These are phyloP conservation scores for Liriodendron chinense DNA, from an alignment of 164 flowering plant species.

Conservation along the genomic window DNA sequence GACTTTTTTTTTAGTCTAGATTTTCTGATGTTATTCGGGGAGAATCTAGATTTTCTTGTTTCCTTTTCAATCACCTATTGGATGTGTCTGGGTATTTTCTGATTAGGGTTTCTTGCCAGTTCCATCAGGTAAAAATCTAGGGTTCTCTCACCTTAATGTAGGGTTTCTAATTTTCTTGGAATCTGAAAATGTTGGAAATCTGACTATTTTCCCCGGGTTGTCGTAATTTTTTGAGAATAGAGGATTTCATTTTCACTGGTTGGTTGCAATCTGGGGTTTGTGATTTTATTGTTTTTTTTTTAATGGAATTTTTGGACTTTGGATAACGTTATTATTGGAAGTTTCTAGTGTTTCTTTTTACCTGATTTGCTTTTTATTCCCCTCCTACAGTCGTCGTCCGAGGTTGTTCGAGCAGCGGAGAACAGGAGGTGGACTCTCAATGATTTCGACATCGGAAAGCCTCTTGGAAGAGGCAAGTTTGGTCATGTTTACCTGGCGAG, in stretches of 20 bases:
- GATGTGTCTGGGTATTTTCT: background rate
- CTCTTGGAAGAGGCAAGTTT: slow-evolving; percentile 95
- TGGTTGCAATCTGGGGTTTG: background rate
- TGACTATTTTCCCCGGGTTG: too few species aligned
- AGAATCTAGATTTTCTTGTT: background rate
- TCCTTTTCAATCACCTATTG: too few species aligned
- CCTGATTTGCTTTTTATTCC: background rate
- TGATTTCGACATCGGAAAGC: slow-evolving; percentile 96
- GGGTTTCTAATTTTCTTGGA: background rate
- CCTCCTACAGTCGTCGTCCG: slow-evolving; percentile 38
- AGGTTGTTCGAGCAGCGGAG: slow-evolving; percentile 46
- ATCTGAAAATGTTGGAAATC: background rate
- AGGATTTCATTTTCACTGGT: background rate
- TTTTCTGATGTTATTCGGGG: slow-evolving; percentile 1
- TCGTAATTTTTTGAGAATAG: background rate
- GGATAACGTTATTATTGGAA: too few species aligned
- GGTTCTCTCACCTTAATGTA: background rate
- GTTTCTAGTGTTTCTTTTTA: background rate
- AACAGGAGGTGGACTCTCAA: slow-evolving; percentile 69
- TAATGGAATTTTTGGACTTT: background rate
- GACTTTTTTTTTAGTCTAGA: background rate
- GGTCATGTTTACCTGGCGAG: slow-evolving; percentile 95
- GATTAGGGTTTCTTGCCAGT: background rate
- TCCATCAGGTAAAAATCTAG: background rate
- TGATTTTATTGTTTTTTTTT: background rate